Base-by-base conservation (phyloP, 2,329 filamentous ascomycete species). In the Aspergillus chevalieri region DNA sequence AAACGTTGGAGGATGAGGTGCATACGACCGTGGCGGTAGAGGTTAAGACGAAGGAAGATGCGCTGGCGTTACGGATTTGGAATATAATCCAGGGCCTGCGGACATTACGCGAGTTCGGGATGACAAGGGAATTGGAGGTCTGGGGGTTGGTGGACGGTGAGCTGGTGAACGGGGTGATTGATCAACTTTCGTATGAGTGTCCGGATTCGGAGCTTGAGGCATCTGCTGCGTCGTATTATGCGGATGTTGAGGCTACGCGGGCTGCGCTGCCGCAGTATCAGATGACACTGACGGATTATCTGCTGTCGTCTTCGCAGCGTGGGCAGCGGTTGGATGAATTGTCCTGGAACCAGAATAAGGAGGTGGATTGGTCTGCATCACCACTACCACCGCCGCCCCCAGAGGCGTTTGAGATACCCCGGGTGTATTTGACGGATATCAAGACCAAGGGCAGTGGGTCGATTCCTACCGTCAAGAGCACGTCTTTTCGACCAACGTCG, bases 151-250 rank as follows among this genome's bases (percentile, higher is more conserved):
- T 96, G 2, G 84, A 93, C 50, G 89, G 86, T 1, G 81, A 94
- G 59, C 75, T 96, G 19, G 83, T 97, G 51, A 93, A 88, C 59
- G 93, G 93, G 1, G 74, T 97, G 45, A 94, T 98, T 54, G 93
- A 98, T 64, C 84, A 91, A 59, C 70, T 97, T 14, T 89, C 84
- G 48, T 86, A 86, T 59, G 76, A 82, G 17, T 89, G 89, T 59
- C 89, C 90, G 0, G 86, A 94, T 57, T 72, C 79, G 0, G 79
- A 82, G 22, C 79, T 87, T 8, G 87, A 93, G 64, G 74, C 80
- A 26, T 77, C 81, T 47, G 73, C 83, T 44, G 64, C 73, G 42
- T 65, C 67, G 22, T 66, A 71, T 42, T 69, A 71, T 53, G 64
- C 64, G 43, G 56, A 70, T 54, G 47, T 65, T 49, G 64, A 65